Percentiles rank a stretch among this genome's conserved stretches.
These are phyloP conservation scores for Angophora floribunda DNA, from an alignment of 345 rosid genomes.

Conservation along the genomic window DNA sequence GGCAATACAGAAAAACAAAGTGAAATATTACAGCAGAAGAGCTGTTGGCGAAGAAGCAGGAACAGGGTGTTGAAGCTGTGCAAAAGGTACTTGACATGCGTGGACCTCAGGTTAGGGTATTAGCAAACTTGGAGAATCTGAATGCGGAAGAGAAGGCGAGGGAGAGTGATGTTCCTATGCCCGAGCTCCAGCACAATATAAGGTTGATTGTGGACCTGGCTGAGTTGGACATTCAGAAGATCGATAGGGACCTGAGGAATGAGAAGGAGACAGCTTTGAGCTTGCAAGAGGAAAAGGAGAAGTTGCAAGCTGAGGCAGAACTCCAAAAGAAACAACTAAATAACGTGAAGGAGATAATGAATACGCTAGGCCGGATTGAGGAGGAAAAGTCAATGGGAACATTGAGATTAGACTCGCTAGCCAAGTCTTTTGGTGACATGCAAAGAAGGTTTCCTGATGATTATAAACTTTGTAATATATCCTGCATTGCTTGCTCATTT, in stretches of 20 bases:
- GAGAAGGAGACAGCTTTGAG: conserved; percentile 79
- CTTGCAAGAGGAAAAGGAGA: conserved; percentile 78
- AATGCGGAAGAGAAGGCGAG: conserved; percentile 87
- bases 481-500: conserved; percentile 65
- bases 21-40: conserved; percentile 52
- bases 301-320: conserved; percentile 39
- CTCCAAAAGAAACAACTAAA: conserved; percentile 46
- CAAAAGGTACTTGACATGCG: conserved; percentile 95
- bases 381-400: conserved; percentile 43
- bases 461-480: conserved; percentile 67
- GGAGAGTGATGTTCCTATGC: conserved; percentile 85
- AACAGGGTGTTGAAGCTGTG: conserved; percentile 62
- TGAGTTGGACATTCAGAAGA: conserved; percentile 82
- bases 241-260: conserved; percentile 74
- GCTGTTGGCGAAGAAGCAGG: conserved; percentile 70
- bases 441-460: conserved; percentile 49
- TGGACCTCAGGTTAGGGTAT: conserved; percentile 78
- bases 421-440: conserved; percentile 38
- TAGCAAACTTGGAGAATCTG: conserved; percentile 82
- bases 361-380: conserved; percentile 37
- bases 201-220: conserved; percentile 69
- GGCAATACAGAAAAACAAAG: not conserved
- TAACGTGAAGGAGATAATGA: conserved; percentile 51
- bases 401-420: conserved; percentile 56
- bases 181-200: conserved; percentile 85